Base-by-base conservation (phyloP, 441 rosid species). In the Cnidoscolus chayamansa region DNA sequence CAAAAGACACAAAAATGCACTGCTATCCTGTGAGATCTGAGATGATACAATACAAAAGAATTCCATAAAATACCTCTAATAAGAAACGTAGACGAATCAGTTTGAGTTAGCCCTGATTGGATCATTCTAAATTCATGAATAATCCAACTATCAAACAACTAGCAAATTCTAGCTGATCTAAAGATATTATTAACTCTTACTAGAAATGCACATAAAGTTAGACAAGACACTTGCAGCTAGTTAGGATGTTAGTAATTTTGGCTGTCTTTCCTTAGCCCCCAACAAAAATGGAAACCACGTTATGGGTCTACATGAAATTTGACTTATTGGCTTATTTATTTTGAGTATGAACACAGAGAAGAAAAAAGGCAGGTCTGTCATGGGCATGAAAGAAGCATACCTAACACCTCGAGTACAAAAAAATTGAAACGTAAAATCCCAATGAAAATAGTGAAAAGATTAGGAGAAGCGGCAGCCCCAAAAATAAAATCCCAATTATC, bases 401-500 rank as follows among this genome's bases (percentile, higher is more conserved):
- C 56, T 17, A 54, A 53, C 9, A 58, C 31, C 17, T 17, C 10
- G 60, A 19, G 31, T 47, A 32, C 40, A 20, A 19, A 9, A 17
- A 16, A 35, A 25, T 25, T 25, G 4, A 19, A 63, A 55, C 0
- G 50, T 53, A 17, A 8, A 67, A 50, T 19, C 3, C 61, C 72
- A 51, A 40, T 45, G 10, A 20, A 49, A 58, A 60, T 49, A 62
- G 48, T 49, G 37, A 74, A 61, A 43, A 13, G 11, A 54, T 43
- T 35, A 25, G 51, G 51, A 20, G 63, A 72, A 37, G 51, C 62
- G 54, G 15, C 49, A 53, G n/a, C 25, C n/a, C 37, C 19, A 2
- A 9, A 68, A 55, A 68, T 43, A 13, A 69, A 69, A n/a, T 40
- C 72, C 54, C 15, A 51, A n/a, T 37, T 32, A n/a, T 43, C 8